A percentile compares a stretch with the other conserved stretches of the same genome.
These are phyloP conservation scores for Claviceps sp. DNA, from an alignment of 2,329 filamentous ascomycete species.

Conservation along the genomic window DNA sequence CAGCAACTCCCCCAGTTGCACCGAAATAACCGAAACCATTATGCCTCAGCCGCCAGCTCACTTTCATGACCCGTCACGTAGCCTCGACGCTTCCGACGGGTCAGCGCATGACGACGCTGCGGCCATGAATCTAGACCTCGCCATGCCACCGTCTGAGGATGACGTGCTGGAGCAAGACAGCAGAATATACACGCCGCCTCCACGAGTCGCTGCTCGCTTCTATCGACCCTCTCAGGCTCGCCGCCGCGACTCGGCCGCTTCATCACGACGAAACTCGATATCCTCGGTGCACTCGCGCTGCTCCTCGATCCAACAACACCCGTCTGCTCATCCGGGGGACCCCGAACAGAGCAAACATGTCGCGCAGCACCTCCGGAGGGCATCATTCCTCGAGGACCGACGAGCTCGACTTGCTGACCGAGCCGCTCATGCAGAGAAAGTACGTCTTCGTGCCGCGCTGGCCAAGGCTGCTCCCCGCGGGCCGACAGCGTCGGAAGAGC, in stretches of 20 bases:
- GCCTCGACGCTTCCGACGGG: constrained; percentile 21
- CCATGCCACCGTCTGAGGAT: constrained; percentile 25
- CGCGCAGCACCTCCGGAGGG: constrained; percentile 65
- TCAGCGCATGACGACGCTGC: constrained; percentile 18
- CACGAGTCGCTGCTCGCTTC: constrained; percentile 67
- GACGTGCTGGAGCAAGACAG: constrained; percentile 22
- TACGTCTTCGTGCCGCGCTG: constrained; percentile 60
- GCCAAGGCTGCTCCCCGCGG: constrained; percentile 57
- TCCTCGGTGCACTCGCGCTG: constrained; percentile 62
- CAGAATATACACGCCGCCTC: constrained; percentile 47
- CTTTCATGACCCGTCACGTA: constrained; percentile 28
- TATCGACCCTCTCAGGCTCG: constrained; percentile 53
- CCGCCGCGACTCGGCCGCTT: constrained; percentile 63
- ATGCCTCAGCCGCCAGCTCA: constrained; percentile 31
- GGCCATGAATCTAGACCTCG: constrained; percentile 22
- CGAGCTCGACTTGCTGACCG: constrained; percentile 69
- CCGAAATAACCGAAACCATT: constrained; percentile 9
- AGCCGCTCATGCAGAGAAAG: constrained; percentile 72
- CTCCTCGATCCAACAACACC: constrained; percentile 44
- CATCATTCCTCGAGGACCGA: constrained; percentile 68
- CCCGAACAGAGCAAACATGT: constrained; percentile 62
- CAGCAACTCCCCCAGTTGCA: background rate
- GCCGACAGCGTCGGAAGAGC: constrained; percentile 56
- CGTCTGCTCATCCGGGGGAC: constrained; percentile 29
- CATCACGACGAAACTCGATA: constrained; percentile 67